A percentile compares a stretch with the other conserved stretches of the same genome.
Conservation (phyloP, 2,329 filamentous ascomycete genomes). For the Trichoderma koningiopsis region DNA sequence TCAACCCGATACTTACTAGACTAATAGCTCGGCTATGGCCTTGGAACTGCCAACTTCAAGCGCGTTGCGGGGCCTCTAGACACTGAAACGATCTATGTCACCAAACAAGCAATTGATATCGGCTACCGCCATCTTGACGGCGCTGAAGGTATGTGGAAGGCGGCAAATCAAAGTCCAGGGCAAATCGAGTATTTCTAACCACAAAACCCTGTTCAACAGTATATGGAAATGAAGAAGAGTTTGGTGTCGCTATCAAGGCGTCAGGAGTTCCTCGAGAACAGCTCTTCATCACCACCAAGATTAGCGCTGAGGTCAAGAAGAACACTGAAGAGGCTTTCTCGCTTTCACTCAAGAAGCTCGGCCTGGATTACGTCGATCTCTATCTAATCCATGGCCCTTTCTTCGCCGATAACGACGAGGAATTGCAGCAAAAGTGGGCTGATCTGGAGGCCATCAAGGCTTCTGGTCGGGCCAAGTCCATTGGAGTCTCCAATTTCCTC, state of each 20-base stretch:
- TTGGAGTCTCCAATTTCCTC: conserved; percentile 78
- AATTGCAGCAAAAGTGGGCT: conserved; percentile 62
- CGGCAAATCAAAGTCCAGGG: background rate
- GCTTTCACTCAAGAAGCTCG: conserved; percentile 64
- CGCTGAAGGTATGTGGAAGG: conserved; percentile 59
- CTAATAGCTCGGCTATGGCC: conserved; percentile 66
- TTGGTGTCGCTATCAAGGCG: conserved; percentile 70
- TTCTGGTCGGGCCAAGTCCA: conserved; percentile 65
- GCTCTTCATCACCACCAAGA: conserved; percentile 70
- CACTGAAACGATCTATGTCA: conserved; percentile 50
- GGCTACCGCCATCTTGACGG: conserved; percentile 75
- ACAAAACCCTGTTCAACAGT: conserved; percentile 40
- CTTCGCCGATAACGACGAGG: conserved; percentile 50
- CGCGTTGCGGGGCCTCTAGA: conserved; percentile 53
- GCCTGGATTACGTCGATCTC: conserved; percentile 70
- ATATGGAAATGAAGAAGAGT: conserved; percentile 68
- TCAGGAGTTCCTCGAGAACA: conserved; percentile 64
- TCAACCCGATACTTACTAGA: conserved; percentile 1
- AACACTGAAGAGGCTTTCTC: conserved; percentile 55
- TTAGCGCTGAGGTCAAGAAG: conserved; percentile 44
- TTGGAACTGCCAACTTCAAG: conserved; percentile 68
- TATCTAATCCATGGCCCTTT: conserved; percentile 66
- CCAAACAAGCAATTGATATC: conserved; percentile 65
- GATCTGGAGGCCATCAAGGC: conserved; percentile 67
- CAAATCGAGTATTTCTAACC: background rate